Evolutionary conservation across 495 filamentous ascomycete genomes (phyloP).

Genomic region (Daldinia childiae): DNA sequence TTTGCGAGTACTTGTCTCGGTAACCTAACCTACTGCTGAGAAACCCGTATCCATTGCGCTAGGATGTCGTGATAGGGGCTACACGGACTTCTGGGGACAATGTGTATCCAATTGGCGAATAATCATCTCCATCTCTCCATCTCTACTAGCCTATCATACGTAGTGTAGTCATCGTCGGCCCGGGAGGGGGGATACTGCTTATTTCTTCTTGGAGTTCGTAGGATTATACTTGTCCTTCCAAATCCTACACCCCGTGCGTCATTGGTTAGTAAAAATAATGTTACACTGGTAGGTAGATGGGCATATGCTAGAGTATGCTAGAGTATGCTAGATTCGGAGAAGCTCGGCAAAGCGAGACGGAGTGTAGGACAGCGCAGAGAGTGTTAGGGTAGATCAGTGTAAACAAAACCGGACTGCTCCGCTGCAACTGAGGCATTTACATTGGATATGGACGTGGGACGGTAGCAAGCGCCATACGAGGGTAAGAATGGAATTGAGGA

Average conservation of each 20-base stretch:
- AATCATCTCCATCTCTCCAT: not conserved
- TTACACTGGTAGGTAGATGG: conserved; percentile 18
- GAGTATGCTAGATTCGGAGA: conserved; percentile 33
- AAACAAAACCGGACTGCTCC: conserved; percentile 29
- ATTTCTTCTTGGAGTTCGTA: conserved; percentile 60
- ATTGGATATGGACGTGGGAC: conserved; percentile 25
- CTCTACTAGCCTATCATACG: conserved; percentile 18
- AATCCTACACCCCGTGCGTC: conserved; percentile 68
- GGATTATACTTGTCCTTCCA: conserved; percentile 96
- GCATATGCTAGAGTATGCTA: conserved; percentile 22
- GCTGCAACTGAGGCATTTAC: conserved; percentile 44
- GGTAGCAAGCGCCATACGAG: conserved; percentile 22
- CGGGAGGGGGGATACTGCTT: conserved; percentile 21
- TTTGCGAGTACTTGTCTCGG: conserved; percentile 23
- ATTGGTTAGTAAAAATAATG: conserved; percentile 40
- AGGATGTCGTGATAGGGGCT: conserved; percentile 20
- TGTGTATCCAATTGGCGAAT: conserved; percentile 28
- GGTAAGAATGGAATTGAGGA: conserved; percentile 10
- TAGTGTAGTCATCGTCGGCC: conserved; percentile 1
- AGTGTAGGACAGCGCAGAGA: conserved; percentile 23
- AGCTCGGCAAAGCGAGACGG: conserved; percentile 26
- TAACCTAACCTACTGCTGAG: conserved; percentile 21
- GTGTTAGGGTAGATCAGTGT: conserved; percentile 25
- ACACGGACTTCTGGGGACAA: conserved; percentile 2
- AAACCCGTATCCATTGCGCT: conserved; percentile 17